Evolutionary conservation across 192 early-diverging fungal species (phyloP).

Genomic region (Coemansia sp.): DNA sequence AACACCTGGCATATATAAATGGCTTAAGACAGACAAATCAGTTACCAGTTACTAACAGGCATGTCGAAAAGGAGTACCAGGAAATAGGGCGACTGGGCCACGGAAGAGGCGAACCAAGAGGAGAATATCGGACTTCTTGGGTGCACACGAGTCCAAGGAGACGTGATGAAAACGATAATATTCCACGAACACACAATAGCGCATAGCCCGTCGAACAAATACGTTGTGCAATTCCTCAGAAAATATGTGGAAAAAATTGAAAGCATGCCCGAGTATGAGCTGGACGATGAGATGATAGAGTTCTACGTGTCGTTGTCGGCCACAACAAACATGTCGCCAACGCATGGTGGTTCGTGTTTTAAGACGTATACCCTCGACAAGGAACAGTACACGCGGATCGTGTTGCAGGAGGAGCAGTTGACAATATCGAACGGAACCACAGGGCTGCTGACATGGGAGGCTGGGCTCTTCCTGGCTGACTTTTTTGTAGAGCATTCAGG

Average conservation of each 20-base stretch:
- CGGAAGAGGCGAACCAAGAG: constrained; percentile 15
- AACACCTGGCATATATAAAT: not conserved
- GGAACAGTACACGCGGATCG: constrained; percentile 47
- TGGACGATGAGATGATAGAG: constrained; percentile 51
- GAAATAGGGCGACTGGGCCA: constrained; percentile 36
- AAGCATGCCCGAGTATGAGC: constrained; percentile 20
- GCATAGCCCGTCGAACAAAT: constrained; percentile 38
- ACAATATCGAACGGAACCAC: constrained; percentile 63
- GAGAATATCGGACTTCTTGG: constrained; percentile 33
- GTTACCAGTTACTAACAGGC: not conserved
- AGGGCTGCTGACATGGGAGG: constrained; percentile 65
- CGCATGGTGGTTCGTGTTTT: constrained; percentile 31
- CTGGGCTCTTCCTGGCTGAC: constrained; percentile 57
- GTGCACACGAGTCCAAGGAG: constrained; percentile 38
- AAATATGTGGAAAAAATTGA: constrained; percentile 45
- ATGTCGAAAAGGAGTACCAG: not conserved
- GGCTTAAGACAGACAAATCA: not conserved
- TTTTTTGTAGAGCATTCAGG: constrained; percentile 54
- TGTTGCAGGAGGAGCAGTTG: constrained; percentile 56
- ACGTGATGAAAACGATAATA: constrained; percentile 52
- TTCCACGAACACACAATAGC: constrained; percentile 48
- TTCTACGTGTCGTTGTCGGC: constrained; percentile 39
- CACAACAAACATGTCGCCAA: constrained; percentile 17
- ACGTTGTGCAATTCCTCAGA: constrained; percentile 46
- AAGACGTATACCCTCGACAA: constrained; percentile 51